Percentiles rank a stretch among this genome's conserved stretches.
Evolutionary conservation across 495 filamentous ascomycete species (phyloP).

Genomic region (Xylaria curta): DNA sequence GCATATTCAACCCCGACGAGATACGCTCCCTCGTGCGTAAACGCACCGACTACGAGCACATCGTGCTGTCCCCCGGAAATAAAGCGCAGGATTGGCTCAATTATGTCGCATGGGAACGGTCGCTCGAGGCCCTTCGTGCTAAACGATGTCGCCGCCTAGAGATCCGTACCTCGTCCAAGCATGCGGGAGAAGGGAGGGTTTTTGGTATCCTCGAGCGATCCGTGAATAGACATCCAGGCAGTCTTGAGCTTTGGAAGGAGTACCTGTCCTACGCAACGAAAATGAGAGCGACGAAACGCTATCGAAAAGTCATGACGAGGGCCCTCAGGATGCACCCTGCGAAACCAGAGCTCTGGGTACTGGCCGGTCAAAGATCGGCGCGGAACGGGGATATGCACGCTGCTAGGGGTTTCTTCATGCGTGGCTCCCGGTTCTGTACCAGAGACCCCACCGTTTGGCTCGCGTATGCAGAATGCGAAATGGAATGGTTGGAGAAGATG

Average conservation of each 20-base stretch:
- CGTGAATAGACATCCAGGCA: slow-evolving; percentile 83
- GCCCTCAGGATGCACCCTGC: slow-evolving; percentile 84
- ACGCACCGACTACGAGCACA: slow-evolving; percentile 92
- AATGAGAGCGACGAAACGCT: slow-evolving; percentile 79
- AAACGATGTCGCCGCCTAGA: slow-evolving; percentile 82
- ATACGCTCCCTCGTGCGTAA: slow-evolving; percentile 86
- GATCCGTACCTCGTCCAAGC: slow-evolving; percentile 64
- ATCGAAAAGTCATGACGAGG: slow-evolving; percentile 75
- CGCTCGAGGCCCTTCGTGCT: slow-evolving; percentile 78
- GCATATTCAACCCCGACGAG: slow-evolving; percentile 89
- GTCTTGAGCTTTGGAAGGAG: slow-evolving; percentile 85
- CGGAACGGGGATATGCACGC: slow-evolving; percentile 81
- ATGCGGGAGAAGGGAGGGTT: slow-evolving; percentile 78
- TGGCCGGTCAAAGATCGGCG: slow-evolving; percentile 80
- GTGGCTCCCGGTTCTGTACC: slow-evolving; percentile 87
- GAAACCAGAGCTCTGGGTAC: slow-evolving; percentile 84
- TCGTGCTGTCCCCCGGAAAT: slow-evolving; percentile 79
- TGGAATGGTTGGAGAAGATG: slow-evolving; percentile 87
- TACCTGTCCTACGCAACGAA: slow-evolving; percentile 83
- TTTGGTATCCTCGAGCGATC: slow-evolving; percentile 89
- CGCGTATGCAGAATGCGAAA: slow-evolving; percentile 89
- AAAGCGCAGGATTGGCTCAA: slow-evolving; percentile 78
- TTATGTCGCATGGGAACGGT: slow-evolving; percentile 91
- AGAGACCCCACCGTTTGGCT: slow-evolving; percentile 75
- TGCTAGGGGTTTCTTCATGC: slow-evolving; percentile 81